These are phyloP conservation scores for Teratosphaeria gauchensis DNA, from an alignment of 2,329 filamentous ascomycete genomes.

Conservation along the genomic window DNA sequence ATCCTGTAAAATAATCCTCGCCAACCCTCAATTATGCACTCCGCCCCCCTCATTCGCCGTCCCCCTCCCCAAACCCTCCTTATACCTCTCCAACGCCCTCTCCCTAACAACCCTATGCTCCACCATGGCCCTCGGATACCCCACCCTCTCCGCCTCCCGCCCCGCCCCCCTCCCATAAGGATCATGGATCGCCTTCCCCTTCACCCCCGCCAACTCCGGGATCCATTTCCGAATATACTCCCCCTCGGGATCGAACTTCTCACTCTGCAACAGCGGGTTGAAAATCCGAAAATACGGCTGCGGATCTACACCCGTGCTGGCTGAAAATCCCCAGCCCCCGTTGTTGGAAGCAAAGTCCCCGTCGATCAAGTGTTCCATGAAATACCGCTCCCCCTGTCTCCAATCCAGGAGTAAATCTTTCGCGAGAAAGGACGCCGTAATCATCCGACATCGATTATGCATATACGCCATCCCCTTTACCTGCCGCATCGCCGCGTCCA, in stretches of 20 bases:
- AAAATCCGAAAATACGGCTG: conserved; percentile 89
- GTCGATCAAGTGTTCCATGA: conserved; percentile 73
- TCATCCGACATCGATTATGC: conserved; percentile 81
- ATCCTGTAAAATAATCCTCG: too few relatives aligned
- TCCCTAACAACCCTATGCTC: conserved; percentile 62
- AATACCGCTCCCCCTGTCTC: conserved; percentile 70
- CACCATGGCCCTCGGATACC: conserved; percentile 68
- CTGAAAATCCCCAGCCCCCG: conserved; percentile 57
- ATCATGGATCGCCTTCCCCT: conserved; percentile 66
- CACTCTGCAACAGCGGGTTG: conserved; percentile 73
- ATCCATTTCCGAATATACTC: conserved; percentile 78
- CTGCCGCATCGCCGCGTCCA: conserved; percentile 81
- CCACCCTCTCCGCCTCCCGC: conserved; percentile 50
- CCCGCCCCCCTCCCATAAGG: conserved; percentile 61
- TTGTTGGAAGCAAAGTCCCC: conserved; percentile 75
- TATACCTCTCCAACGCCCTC: conserved; percentile 60
- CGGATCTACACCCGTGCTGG: conserved; percentile 66
- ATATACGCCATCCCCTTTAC: conserved; percentile 60
- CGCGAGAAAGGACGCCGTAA: conserved; percentile 67
- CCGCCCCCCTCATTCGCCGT: conserved; percentile 33
- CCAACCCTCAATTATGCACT: conserved; percentile 24
- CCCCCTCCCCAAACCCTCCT: conserved; percentile 48
- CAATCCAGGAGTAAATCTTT: conserved; percentile 78
- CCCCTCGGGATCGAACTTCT: conserved; percentile 72
- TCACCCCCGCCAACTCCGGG: conserved; percentile 56